Evolutionary conservation across 768 basidiomycete genomes (phyloP), one percentile per base, ranked within the genome.

Genomic region (Tubosaeta sp.): DNA sequence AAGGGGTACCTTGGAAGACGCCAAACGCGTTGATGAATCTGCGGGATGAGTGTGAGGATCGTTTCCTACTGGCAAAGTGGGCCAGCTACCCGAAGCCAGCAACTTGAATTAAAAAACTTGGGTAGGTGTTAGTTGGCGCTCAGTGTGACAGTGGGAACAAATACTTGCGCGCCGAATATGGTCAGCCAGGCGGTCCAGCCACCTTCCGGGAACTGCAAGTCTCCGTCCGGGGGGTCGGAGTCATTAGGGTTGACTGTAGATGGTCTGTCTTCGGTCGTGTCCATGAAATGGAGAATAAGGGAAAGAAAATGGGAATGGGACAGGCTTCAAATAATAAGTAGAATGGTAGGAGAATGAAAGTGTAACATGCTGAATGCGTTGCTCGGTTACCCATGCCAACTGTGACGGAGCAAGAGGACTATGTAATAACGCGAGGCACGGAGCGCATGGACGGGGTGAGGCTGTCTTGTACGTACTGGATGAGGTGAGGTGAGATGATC

Each of bases 1-100:
- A 35, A 43, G 12, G 25, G 39, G 27, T 49, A 46, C 73, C 73
- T 67, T 76, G 72, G 47, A 73, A 76, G 31, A 74, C 73, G 25
- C 74, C 74, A 46, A 70, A 76, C 2, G 72, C 64, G 41, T 60
- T 64, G 9, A 67, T 58, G 45, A 72, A 67, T 17, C 74, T 74
- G 48, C 6, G 13, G 32, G 31, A 9, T 16, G 35, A 16, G 33
- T 2, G 16, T 47, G 16, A 46, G 46, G 14, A 19, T 22, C 11
- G 27, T 12, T 12, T 3, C 0, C 13, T 13, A n/a, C 8, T n/a
- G 22, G 19, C 7, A 29, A 41, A 46, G 14, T 1, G 37, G 43
- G 22, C 12, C 3, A 38, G 59, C 7, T 53, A 74, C 65, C 72
- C 74, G 17, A 68, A 70, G n/a, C 71, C 72, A 52, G 67, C 70